Base-by-base conservation (phyloP, 192 early-diverging fungal genomes). In the Chytriomyces hyalinus region DNA sequence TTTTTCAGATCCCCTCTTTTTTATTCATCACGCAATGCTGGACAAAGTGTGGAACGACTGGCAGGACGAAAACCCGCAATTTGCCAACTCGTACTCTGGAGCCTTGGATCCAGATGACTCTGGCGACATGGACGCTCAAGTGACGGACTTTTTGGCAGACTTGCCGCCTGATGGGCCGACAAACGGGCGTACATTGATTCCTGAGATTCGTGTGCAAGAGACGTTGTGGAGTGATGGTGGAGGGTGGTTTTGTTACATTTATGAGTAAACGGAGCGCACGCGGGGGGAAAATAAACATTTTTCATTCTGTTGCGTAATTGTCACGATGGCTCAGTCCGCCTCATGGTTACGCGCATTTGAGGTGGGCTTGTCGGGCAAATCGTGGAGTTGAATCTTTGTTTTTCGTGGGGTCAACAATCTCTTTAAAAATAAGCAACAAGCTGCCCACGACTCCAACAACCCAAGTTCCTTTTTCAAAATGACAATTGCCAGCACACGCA, bases 1-100 rank as follows among this genome's bases (percentile, higher is more conserved):
- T 26, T 26, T 15, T 17, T 17, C 15, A 75, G 91, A 92, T 78
- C 89, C 88, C 59, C 79, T 88, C 76, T 92, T 92, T 79, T 90
- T 84, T 70, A 72, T 92, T 26, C 91, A 92, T 75, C 91, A 92
- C 80, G 82, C 83, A 61, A 85, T 85, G 84, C 81, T 90, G 49
- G 91, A 92, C 83, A 85, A 84, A 75, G 79, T 90, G 26, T 76
- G 75, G 75, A 20, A n/a, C 15, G 46, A 64, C 7, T 76, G 75
- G 75, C 75, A 76, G 44, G 8, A 76, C 2, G 15, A 11, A 70
- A 53, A 72, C n/a, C 67, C 67, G 13, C 7, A 6, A 15, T 28
- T n/a, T 6, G 71, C 20, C 1, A 26, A 44, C 7, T n/a, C 10
- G 13, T 73, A 73, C 26, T 64, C 28, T 47, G 71, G 71, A 26